Evolutionary conservation across 345 rosid genomes (phyloP), one percentile per base, ranked within the genome.

Genomic region (Bruguiera sexangula): DNA sequence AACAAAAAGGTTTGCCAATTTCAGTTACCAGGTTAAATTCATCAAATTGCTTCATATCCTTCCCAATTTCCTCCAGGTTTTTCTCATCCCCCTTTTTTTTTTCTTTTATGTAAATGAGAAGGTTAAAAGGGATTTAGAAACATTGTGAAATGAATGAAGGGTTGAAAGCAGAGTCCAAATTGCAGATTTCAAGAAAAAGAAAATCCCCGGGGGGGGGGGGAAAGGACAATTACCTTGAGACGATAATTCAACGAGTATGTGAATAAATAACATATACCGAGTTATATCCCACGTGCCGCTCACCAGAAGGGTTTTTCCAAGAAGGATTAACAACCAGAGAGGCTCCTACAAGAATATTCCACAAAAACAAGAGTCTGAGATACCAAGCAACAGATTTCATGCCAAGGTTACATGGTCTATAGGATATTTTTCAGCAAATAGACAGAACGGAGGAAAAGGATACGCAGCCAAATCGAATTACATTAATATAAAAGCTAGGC

Each of bases 211-310:
- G 9, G 29, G 2, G 0, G 2, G 2, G 29, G 2, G 2, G 2
- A 0, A 39, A 50, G 59, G 26, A 55, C 27, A 50, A 0, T 61
- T 68, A 92, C 98, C 98, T 92, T 95, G 70, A 92, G 77, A 34
- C 96, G 96, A 65, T 96, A 84, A 62, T 84, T 92, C 75, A 92
- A 81, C 16, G 81, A 78, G 62, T 73, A 68, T 0, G 96, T 88
- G 79, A 92, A 89, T 64, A 95, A 86, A 77, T 88, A 85, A 24
- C 0, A 52, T 86, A 90, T 39, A 90, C 81, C 88, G 92, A 74
- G 83, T 95, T 95, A 78, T 69, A 86, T 67, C 99, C 99, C 60
- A 88, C 92, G 70, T 82, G 98, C 98, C 99, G 92, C 66, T 88
- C 90, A 66, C 90, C 94, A 60, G 92, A 82, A 39, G 99, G 99